These are phyloP conservation scores for Candida easanensis DNA, from an alignment of 805 yeast species.

Conservation along the genomic window DNA sequence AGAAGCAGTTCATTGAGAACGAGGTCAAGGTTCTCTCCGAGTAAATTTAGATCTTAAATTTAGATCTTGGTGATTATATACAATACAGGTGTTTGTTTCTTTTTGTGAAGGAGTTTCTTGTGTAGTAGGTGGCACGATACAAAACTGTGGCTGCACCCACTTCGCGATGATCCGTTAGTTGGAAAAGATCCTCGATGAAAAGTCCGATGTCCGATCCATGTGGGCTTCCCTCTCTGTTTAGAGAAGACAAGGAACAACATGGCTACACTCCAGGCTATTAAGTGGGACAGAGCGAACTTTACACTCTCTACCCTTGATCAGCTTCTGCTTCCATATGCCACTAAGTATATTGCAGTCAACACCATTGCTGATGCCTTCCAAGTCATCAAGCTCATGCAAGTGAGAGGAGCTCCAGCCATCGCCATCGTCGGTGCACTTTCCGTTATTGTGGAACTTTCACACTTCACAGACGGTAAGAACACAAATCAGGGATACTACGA, in stretches of 20 bases:
- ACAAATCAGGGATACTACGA: constrained; percentile 32
- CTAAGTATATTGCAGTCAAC: constrained; percentile 60
- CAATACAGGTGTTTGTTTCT: too few relatives aligned
- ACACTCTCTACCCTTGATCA: constrained; percentile 74
- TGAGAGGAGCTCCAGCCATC: constrained; percentile 98
- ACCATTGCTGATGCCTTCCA: constrained; percentile 73
- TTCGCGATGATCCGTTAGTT: too few relatives aligned
- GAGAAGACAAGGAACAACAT: background rate
- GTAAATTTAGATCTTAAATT: too few relatives aligned
- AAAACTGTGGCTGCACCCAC: too few relatives aligned
- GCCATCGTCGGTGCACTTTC: constrained; percentile 92
- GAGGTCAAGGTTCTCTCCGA: constrained; percentile 35
- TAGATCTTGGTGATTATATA: background rate
- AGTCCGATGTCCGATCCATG: background rate
- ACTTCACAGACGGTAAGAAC: constrained; percentile 28
- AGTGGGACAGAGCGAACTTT: constrained; percentile 46
- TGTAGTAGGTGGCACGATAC: too few relatives aligned
- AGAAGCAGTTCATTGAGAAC: constrained; percentile 41
- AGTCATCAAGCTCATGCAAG: constrained; percentile 89
- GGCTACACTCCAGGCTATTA: constrained; percentile 55
- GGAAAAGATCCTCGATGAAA: too few relatives aligned
- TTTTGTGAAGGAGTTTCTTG: too few relatives aligned
- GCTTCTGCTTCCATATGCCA: constrained; percentile 73
- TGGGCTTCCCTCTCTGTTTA: background rate
- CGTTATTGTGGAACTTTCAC: constrained; percentile 65